Base-by-base conservation (phyloP, 2,329 filamentous ascomycete genomes). In the Fragosphaeria purpurea region DNA sequence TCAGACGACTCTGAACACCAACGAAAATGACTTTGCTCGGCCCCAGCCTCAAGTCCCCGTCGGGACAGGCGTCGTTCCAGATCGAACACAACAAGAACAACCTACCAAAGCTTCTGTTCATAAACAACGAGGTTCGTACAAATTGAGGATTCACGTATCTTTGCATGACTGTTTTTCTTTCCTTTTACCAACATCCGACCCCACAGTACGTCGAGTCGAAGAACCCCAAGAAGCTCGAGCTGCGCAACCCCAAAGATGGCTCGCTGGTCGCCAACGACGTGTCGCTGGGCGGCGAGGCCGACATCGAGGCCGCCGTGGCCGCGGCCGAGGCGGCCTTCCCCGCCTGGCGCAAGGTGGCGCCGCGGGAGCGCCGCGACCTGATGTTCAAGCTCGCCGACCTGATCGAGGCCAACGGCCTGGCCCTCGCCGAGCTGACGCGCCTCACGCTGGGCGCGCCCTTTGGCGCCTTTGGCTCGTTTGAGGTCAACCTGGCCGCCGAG, bases 341-440 rank as follows among this genome's bases (percentile, higher is more conserved):
- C 5, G 69, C 74, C 34, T 95, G 88, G 88, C 88, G 87, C 4
- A 73, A 78, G 53, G 90, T 83, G n/a, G 79, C 87, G 3, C 74
- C 85, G 12, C 74, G 86, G 55, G 79, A 80, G 59, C 86, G 88
- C 52, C 62, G 65, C 40, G 63, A 65, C 34, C 66, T 69, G 10
- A 58, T 76, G 58, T 56, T 67, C 46, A 70, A 68, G 51, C 60
- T 76, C n/a, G 73, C 71, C 2, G 63, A 65, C 45, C 59, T 75
- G 6, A 59, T 74, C 37, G 66, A 70, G 41, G 55, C 63, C 45
- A 61, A 71, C 54, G 56, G 60, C 13, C 52, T 60, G n/a, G 57
- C 55, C 4, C 59, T 72, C 3, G 63, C 67, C 0, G 61, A 65
- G 41, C 61, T 74, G 31, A 71, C 69, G 0, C 60, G 73, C 4